Evolutionary conservation across 2,329 filamentous ascomycete species (phyloP).

Genomic region (Colletotrichum cereale): DNA sequence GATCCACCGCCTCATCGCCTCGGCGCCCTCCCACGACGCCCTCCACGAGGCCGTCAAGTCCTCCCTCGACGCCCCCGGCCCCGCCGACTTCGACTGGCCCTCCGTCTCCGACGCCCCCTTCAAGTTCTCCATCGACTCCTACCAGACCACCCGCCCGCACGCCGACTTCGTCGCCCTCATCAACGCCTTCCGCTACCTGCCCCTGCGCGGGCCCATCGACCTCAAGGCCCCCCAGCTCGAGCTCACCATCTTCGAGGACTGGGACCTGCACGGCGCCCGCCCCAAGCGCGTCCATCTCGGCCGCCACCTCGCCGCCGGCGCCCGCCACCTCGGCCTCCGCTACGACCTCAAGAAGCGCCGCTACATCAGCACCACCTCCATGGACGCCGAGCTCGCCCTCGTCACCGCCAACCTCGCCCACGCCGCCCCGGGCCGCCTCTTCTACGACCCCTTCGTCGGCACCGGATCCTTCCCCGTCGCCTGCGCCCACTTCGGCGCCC

Average conservation of each 20-base stretch:
- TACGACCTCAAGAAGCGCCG: constrained; percentile 93
- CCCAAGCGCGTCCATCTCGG: constrained; percentile 72
- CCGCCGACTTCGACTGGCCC: constrained; percentile 70
- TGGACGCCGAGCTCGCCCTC: constrained; percentile 94
- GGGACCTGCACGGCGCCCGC: constrained; percentile 68
- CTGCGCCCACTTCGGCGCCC: constrained; percentile 88
- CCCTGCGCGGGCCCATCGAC: constrained; percentile 81
- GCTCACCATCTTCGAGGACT: constrained; percentile 88
- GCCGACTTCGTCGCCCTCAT: constrained; percentile 80
- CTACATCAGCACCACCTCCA: constrained; percentile 96
- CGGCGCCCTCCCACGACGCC: constrained; percentile 73
- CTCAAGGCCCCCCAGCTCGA: constrained; percentile 80
- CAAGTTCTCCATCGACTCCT: constrained; percentile 88
- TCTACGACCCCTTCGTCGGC: constrained; percentile 96
- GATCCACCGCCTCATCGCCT: constrained; percentile 92
- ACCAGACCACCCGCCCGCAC: constrained; percentile 76
- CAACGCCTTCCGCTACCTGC: constrained; percentile 83
- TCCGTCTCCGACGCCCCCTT: constrained; percentile 77
- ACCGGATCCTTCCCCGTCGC: constrained; percentile 94
- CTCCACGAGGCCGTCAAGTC: constrained; percentile 75
- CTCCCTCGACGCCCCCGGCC: neutral
- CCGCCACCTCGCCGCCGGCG: constrained; percentile 75
- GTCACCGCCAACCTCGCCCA: constrained; percentile 92
- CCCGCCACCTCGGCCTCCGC: constrained; percentile 74
- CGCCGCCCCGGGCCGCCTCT: constrained; percentile 84